Evolutionary conservation across 1,284 basidiomycete species (phyloP).

Genomic region (Retiboletus flavoniger): DNA sequence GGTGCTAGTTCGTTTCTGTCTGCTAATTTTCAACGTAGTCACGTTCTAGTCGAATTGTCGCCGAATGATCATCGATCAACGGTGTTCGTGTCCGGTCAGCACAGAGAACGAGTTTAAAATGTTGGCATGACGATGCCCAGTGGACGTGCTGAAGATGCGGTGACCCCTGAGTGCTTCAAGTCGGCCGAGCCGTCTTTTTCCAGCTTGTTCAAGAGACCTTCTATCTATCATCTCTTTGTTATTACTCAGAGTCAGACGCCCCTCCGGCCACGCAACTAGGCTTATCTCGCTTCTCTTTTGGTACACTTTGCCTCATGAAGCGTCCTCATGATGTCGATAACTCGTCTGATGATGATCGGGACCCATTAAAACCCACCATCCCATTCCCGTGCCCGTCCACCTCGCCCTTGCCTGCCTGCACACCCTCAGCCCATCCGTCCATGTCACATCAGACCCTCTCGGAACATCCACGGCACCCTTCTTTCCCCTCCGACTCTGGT

Average conservation of each 20-base stretch:
- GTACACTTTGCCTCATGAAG: conserved; percentile 40
- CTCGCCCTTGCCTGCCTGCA: conserved; percentile 3
- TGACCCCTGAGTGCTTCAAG: conserved; percentile 25
- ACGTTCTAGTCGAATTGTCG: conserved; percentile 15
- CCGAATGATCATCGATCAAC: neutral
- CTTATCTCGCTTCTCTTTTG: conserved; percentile 21
- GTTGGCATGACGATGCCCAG: conserved; percentile 13
- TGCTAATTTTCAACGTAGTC: conserved; percentile 15
- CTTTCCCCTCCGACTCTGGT: conserved; percentile 27
- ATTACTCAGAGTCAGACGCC: neutral
- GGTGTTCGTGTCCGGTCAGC: neutral
- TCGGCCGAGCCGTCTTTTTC: conserved; percentile 20
- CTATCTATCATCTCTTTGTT: conserved; percentile 3
- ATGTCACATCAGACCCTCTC: conserved; percentile 12
- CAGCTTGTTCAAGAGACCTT: conserved; percentile 22
- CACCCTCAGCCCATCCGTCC: conserved; percentile 19
- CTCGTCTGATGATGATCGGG: conserved; percentile 19
- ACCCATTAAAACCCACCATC: conserved; percentile 20
- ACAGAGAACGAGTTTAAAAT: neutral
- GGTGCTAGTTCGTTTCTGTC: conserved; percentile 3
- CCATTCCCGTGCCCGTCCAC: conserved; percentile 10
- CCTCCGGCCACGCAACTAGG: neutral
- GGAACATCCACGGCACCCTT: conserved; percentile 8
- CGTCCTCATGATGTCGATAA: conserved; percentile 51
- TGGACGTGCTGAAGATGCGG: neutral